phyloP scores from a whole-genome alignment of 345 rosid genomes.

The Eucalyptus curtisii region DNA sequence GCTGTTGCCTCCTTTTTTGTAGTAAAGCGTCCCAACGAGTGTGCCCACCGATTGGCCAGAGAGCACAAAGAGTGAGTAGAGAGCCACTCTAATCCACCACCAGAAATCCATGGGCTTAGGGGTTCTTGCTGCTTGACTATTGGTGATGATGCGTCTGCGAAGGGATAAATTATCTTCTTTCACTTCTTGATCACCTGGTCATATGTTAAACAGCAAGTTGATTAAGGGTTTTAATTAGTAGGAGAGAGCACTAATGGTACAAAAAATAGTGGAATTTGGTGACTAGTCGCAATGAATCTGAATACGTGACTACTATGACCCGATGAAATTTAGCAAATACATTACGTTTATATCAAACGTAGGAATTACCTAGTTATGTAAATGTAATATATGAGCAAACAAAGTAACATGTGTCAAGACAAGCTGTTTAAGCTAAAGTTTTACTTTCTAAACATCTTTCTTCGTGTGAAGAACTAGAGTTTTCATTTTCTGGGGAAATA shows the following conservation, averaged over 20 bases:
- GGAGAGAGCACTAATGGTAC: not conserved
- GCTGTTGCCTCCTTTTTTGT: constrained; percentile 26
- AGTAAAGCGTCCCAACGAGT: constrained; percentile 24
- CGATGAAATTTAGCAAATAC: too few species aligned
- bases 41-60: constrained; percentile 15
- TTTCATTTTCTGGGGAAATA: not conserved
- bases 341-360: not conserved
- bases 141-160: not conserved
- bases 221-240: not conserved
- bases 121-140: not conserved
- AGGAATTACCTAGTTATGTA: not conserved
- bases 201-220: not conserved
- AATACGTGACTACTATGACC: not conserved
- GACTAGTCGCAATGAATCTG: not conserved
- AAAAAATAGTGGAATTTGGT: not conserved
- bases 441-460: not conserved
- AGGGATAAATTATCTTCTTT: not conserved
- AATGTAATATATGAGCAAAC: not conserved
- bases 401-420: not conserved
- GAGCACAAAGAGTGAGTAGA: constrained; percentile 8
- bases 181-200: constrained; percentile 1
- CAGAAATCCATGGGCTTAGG: not conserved
- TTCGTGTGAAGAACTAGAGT: not conserved
- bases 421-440: not conserved
- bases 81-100: constrained; percentile 22